phyloP scores from a whole-genome alignment of 2,329 filamentous ascomycete genomes.

The Hypoxylon sp. region DNA sequence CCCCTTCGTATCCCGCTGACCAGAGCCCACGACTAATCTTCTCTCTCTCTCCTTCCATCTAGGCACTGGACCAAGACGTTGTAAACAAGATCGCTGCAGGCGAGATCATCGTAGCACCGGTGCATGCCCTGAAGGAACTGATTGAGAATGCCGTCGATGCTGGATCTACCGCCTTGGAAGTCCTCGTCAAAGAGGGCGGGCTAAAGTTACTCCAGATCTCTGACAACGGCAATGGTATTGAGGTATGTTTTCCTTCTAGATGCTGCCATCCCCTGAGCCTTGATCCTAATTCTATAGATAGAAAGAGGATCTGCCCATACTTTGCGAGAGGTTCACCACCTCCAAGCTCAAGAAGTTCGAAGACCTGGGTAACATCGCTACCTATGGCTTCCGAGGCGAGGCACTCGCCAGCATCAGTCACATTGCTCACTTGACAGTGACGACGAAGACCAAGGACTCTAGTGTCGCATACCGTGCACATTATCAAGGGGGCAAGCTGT shows the following conservation, averaged over 20 bases:
- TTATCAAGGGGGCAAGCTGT: slow-evolving; percentile 83
- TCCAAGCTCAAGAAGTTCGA: slow-evolving; percentile 95
- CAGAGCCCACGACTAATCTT: slow-evolving; percentile 27
- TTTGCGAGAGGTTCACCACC: slow-evolving; percentile 96
- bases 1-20: not conserved
- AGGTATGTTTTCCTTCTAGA: slow-evolving; percentile 63
- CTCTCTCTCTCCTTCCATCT: slow-evolving; percentile 1
- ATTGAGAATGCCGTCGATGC: slow-evolving; percentile 98
- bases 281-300: slow-evolving; percentile 50
- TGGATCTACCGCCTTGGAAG: slow-evolving; percentile 89
- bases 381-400: slow-evolving; percentile 97
- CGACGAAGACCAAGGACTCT: slow-evolving; percentile 89
- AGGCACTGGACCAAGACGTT: slow-evolving; percentile 90
- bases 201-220: slow-evolving; percentile 96
- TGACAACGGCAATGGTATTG: slow-evolving; percentile 95
- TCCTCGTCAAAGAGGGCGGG: slow-evolving; percentile 93
- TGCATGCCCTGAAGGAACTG: slow-evolving; percentile 94
- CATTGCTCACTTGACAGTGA: slow-evolving; percentile 94
- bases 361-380: slow-evolving; percentile 86
- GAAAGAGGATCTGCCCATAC: slow-evolving; percentile 89
- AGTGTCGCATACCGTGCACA: slow-evolving; percentile 89
- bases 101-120: slow-evolving; percentile 96
- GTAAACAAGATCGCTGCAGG: slow-evolving; percentile 99
- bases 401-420: slow-evolving; percentile 97
- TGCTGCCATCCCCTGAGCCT: too few relatives aligned